Base-by-base conservation (phyloP, 73 alveolate genomes). In the Paramecium octaurelia region DNA sequence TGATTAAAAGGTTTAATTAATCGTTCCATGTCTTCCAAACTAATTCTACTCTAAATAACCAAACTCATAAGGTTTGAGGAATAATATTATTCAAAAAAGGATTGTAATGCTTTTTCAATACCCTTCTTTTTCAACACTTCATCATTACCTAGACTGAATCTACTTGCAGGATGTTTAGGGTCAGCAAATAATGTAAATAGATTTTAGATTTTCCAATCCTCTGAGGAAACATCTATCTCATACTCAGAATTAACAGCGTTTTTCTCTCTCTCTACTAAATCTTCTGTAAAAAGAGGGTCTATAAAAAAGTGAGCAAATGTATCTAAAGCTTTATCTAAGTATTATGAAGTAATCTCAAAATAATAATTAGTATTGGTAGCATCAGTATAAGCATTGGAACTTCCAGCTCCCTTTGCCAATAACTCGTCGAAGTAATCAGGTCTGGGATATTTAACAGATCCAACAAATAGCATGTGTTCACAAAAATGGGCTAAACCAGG, bases 401-500 rank as follows among this genome's bases (percentile, higher is more conserved):
- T 21, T 2, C 94, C 94, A 14, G 88, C 60, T 29, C 94, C 87
- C 11, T 42, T 69, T 36, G 94, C 86, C 36, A 88, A 11, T n/a
- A 88, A 9, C 2, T 35, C 87, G 24, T 88, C 87, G 20, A 88
- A 88, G 14, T 75, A 58, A 42, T 54, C 94, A 58, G 71, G 69
- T 43, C 73, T 18, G 3, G 94, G 94, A 46, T 88, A 88, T 43
- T 88, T 88, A 0, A 16, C 20, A 8, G 91, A 70, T 24, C 94
- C 95, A 95, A 75, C 84, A 60, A 16, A 95, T 92, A 86, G 92
- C 99, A 68, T 77, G 70, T 73, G 96, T 77, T 50, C 96, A 31
- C 57, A 97, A 96, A 64, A 93, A 93, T 94, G 95, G 60, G 95
- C 96, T 31, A 93, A 75, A 6, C 98, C 98, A 23, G 88, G 96